Conservation (phyloP, 2,329 filamentous ascomycete species). For the Elsinoe perseae region DNA sequence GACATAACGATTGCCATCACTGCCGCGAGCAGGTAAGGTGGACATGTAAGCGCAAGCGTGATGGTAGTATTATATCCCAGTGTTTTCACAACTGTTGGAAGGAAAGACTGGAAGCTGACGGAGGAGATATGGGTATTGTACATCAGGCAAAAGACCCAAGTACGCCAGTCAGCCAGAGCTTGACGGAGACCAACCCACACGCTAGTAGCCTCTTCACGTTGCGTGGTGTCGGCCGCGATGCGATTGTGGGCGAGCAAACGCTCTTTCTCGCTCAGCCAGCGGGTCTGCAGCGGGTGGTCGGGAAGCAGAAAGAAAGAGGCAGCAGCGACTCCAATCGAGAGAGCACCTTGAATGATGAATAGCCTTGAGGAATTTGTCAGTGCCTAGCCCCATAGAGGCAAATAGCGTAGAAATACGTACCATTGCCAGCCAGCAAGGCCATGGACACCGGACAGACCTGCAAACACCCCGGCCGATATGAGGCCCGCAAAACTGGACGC, state of each 20-base stretch:
- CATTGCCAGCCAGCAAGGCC: constrained; percentile 38
- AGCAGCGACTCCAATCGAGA: constrained; percentile 25
- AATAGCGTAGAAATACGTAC: constrained; percentile 16
- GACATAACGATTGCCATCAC: constrained; percentile 16
- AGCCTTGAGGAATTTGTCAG: constrained; percentile 25
- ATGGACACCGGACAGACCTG: constrained; percentile 32
- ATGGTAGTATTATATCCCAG: constrained; percentile 32
- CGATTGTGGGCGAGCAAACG: constrained; percentile 4
- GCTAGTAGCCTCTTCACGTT: constrained; percentile 18
- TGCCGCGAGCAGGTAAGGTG: constrained; percentile 30
- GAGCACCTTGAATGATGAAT: constrained; percentile 33
- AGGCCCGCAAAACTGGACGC: constrained; percentile 37
- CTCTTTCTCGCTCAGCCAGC: constrained; percentile 23
- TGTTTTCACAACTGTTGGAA: constrained; percentile 32
- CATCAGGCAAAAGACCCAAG: constrained; percentile 11
- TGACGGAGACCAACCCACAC: constrained; percentile 6
- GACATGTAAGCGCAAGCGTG: constrained; percentile 30
- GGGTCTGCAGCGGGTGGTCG: constrained; percentile 50
- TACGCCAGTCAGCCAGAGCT: background rate
- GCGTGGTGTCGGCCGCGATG: constrained; percentile 19
- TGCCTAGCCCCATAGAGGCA: background rate
- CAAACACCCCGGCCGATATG: constrained; percentile 32
- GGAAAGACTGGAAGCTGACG: constrained; percentile 24
- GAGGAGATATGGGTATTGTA: constrained; percentile 19
- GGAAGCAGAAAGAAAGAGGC: constrained; percentile 32